Evolutionary conservation across 2,329 filamentous ascomycete species (phyloP).

Genomic region (Lachnellula occidentalis): DNA sequence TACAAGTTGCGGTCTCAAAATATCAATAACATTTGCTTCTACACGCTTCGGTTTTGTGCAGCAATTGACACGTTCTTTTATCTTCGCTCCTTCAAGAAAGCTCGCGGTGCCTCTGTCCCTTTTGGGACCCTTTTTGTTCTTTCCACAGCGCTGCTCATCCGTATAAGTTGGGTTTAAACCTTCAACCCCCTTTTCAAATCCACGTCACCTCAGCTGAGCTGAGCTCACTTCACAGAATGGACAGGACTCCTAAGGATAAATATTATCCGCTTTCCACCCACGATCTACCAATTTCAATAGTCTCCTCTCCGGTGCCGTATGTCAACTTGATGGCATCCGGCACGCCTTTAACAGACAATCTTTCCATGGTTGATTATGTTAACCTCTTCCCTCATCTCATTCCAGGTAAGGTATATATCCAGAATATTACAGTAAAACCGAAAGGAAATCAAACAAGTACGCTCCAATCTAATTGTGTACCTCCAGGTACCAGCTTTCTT

Average conservation of each 20-base stretch:
- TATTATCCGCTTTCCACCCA: background rate
- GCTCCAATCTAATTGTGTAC: too few species aligned
- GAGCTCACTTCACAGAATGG: background rate
- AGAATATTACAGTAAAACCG: too few species aligned
- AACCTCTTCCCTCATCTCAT: background rate
- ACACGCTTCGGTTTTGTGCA: background rate
- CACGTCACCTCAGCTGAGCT: background rate
- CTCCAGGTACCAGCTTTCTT: too few species aligned
- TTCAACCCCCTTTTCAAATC: background rate
- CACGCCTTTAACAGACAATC: constrained; percentile 4
- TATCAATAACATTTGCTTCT: background rate
- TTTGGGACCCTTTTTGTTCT: background rate
- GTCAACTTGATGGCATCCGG: constrained; percentile 2
- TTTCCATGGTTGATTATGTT: background rate
- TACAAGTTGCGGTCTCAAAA: background rate
- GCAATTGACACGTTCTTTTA: background rate
- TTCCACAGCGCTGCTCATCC: background rate
- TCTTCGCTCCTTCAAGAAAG: background rate
- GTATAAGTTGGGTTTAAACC: background rate
- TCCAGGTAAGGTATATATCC: too few species aligned
- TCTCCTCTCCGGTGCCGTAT: background rate
- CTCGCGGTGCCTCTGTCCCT: background rate
- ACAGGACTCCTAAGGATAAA: background rate
- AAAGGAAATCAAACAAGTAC: too few species aligned
- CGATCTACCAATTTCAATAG: background rate